Percentiles rank a stretch among this genome's conserved stretches.
phyloP scores from a whole-genome alignment of 2,329 filamentous ascomycete genomes.

The Xylariomycetidae sp. region DNA sequence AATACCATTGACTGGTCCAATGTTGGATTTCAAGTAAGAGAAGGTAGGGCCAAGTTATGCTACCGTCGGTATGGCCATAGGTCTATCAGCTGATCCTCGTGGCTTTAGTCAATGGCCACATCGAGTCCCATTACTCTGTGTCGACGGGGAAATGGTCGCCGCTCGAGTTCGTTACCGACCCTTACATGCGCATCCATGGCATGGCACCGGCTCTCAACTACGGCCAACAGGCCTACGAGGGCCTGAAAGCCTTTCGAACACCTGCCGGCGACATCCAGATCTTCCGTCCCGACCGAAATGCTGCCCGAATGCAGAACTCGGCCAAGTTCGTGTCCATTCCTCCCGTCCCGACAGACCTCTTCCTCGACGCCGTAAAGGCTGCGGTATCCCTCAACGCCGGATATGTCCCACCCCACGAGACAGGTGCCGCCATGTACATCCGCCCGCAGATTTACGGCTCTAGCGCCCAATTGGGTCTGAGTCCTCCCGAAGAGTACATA shows the following conservation, averaged over 20 bases:
- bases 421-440: conserved; percentile 88
- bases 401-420: conserved; percentile 84
- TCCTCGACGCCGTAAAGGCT: conserved; percentile 70
- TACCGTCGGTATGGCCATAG: too few species aligned
- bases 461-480: conserved; percentile 79
- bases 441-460: conserved; percentile 85
- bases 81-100: too few species aligned
- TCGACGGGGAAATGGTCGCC: conserved; percentile 72
- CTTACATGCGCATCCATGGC: conserved; percentile 84
- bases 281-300: conserved; percentile 86
- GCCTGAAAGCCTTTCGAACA: conserved; percentile 90
- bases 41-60: conserved; percentile 55
- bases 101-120: conserved; percentile 80
- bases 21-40: conserved; percentile 86
- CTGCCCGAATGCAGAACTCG: conserved; percentile 76
- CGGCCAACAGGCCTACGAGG: conserved; percentile 95
- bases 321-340: conserved; percentile 81
- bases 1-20: conserved; percentile 89
- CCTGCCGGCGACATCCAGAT: conserved; percentile 72
- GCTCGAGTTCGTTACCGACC: conserved; percentile 75
- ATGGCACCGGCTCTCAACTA: conserved; percentile 97
- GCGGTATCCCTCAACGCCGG: conserved; percentile 86
- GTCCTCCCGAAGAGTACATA: conserved; percentile 84
- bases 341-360: conserved; percentile 69
- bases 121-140: conserved; percentile 78